Percentiles rank a stretch among this genome's conserved stretches.
Evolutionary conservation across 768 basidiomycete genomes (phyloP).

Genomic region (Clitopilus passeckerianus): DNA sequence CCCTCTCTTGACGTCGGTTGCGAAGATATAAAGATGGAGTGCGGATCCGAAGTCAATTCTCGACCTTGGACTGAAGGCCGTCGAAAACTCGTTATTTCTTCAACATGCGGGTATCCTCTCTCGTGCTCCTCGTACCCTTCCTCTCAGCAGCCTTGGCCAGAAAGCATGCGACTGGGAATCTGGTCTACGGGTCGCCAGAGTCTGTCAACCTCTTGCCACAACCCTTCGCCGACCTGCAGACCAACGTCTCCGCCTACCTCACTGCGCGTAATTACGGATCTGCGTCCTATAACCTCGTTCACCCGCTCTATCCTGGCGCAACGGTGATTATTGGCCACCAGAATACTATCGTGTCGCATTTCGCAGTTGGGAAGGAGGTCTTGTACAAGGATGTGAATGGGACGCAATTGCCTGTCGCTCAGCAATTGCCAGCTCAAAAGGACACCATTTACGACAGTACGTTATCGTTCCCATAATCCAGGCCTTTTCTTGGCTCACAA

Average conservation of each 20-base stretch:
- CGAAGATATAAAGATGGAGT: background rate
- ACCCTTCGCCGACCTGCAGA: slow-evolving; percentile 16
- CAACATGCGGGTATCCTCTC: background rate
- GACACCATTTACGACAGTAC: slow-evolving; percentile 21
- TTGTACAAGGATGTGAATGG: slow-evolving; percentile 19
- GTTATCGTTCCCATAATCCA: background rate
- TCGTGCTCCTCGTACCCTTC: background rate
- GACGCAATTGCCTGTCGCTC: slow-evolving; percentile 9
- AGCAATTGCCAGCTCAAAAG: slow-evolving; percentile 12
- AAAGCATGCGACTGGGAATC: background rate
- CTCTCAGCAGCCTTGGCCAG: background rate
- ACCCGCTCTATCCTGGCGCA: slow-evolving; percentile 19
- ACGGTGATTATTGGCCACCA: slow-evolving; percentile 19
- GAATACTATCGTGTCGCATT: slow-evolving; percentile 19
- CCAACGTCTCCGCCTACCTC: slow-evolving; percentile 17
- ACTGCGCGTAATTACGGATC: slow-evolving; percentile 16
- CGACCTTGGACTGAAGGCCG: too few species aligned
- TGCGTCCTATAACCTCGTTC: slow-evolving; percentile 12
- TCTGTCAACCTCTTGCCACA: slow-evolving; percentile 12
- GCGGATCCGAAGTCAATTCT: background rate
- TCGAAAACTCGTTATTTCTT: too few species aligned
- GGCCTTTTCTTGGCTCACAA: background rate
- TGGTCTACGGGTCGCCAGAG: slow-evolving; percentile 11
- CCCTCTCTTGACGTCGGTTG: background rate
- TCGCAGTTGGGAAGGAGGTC: slow-evolving; percentile 16